Percentiles rank a stretch among this genome's conserved stretches.
These are phyloP conservation scores for Hymenoscyphus infarciens DNA, from an alignment of 2,329 filamentous ascomycete species.

Conservation along the genomic window DNA sequence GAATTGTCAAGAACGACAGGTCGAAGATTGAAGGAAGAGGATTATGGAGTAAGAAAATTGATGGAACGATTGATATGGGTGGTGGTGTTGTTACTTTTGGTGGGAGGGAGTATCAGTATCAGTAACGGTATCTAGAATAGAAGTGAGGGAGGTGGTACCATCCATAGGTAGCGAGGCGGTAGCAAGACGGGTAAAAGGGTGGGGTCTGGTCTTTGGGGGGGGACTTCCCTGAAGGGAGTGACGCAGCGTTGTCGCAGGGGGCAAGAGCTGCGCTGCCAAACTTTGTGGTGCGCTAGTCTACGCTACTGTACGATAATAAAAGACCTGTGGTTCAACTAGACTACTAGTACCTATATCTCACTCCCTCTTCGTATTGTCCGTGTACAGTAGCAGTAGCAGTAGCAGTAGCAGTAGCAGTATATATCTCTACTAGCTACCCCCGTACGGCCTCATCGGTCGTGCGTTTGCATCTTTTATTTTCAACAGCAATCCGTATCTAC, in stretches of 20 bases:
- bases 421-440: not conserved
- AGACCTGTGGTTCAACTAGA: too few relatives aligned
- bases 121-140: too few relatives aligned
- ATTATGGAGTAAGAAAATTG: not conserved
- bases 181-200: not conserved
- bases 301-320: too few relatives aligned
- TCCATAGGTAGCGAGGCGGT: not conserved
- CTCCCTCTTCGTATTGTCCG: not conserved
- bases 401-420: not conserved
- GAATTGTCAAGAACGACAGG: not conserved
- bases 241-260: not conserved
- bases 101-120: not conserved
- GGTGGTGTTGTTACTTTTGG: not conserved
- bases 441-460: not conserved
- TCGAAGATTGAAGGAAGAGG: not conserved
- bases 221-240: not conserved
- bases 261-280: not conserved
- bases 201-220: not conserved
- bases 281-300: too few relatives aligned
- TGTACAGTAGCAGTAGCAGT: too few relatives aligned
- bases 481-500: not conserved
- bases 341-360: too few relatives aligned
- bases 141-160: not conserved
- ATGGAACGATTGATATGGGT: slow-evolving; percentile 3
- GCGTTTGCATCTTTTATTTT: not conserved